Percentiles rank a stretch among this genome's conserved stretches.
These are phyloP conservation scores for Stromatinia cepivora DNA, from an alignment of 2,329 filamentous ascomycete genomes.

Conservation along the genomic window DNA sequence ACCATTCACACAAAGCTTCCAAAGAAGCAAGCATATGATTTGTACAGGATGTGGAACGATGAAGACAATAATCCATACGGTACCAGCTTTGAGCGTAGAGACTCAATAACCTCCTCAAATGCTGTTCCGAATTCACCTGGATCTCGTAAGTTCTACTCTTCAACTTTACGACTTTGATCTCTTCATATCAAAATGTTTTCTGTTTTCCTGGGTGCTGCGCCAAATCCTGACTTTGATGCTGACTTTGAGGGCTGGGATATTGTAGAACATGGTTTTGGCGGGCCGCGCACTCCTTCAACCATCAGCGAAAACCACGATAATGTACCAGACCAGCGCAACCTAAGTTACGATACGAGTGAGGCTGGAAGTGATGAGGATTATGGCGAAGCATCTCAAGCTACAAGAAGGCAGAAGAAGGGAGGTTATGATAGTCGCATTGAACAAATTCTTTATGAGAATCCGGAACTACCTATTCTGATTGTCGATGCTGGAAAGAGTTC, in stretches of 20 bases:
- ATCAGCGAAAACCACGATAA: constrained; percentile 60
- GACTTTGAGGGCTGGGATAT: constrained; percentile 47
- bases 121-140: constrained; percentile 64
- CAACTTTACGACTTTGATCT: constrained; percentile 17
- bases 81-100: constrained; percentile 81
- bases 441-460: constrained; percentile 95
- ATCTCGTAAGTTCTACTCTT: constrained; percentile 49
- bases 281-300: constrained; percentile 53
- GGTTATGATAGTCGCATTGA: constrained; percentile 95
- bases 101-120: constrained; percentile 71
- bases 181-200: constrained; percentile 40
- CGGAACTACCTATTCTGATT: constrained; percentile 85
- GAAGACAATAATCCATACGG: constrained; percentile 98
- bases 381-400: constrained; percentile 44
- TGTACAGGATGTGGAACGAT: constrained; percentile 87
- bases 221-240: constrained; percentile 42
- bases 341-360: constrained; percentile 44
- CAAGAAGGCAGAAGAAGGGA: constrained; percentile 70
- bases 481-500: constrained; percentile 93
- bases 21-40: constrained; percentile 57
- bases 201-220: constrained; percentile 41
- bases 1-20: constrained; percentile 26
- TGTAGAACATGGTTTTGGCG: constrained; percentile 55
- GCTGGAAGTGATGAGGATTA: constrained; percentile 53
- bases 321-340: constrained; percentile 27